Percentiles rank a stretch among this genome's conserved stretches.
Evolutionary conservation across 352 stramenopile genomes (phyloP).

Genomic region (Peronospora belbahrii): DNA sequence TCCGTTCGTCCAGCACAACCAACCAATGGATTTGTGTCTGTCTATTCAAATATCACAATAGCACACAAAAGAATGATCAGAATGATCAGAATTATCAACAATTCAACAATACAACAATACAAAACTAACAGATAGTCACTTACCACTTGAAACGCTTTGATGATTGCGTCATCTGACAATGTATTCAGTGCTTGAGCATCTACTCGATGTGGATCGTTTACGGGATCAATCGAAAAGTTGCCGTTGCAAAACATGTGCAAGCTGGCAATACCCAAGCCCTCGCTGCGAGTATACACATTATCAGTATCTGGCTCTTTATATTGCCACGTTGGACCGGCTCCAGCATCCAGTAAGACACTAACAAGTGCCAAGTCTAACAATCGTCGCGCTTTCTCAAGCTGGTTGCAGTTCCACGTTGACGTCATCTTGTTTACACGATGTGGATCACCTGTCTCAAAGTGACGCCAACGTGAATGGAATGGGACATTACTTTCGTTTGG

Average conservation of each 20-base stretch:
- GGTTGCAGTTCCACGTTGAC: conserved; percentile 39
- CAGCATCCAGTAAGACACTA: conserved; percentile 74
- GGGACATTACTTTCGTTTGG: conserved; percentile 48
- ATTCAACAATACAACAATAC: not conserved
- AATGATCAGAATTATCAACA: no score
- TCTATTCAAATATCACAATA: conserved; percentile 11
- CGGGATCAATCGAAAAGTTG: conserved; percentile 53
- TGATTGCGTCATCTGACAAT: conserved; percentile 52
- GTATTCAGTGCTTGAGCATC: conserved; percentile 53
- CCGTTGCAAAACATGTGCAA: conserved; percentile 80
- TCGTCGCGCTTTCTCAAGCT: conserved; percentile 43
- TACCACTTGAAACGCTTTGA: conserved; percentile 78
- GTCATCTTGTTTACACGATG: conserved; percentile 46
- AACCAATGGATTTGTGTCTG: conserved; percentile 63
- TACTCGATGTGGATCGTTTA: conserved; percentile 34
- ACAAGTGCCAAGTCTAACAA: conserved; percentile 73
- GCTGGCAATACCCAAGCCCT: conserved; percentile 74
- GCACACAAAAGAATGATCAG: not conserved
- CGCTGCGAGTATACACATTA: conserved; percentile 61
- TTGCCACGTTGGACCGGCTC: conserved; percentile 58
- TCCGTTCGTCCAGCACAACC: conserved; percentile 61
- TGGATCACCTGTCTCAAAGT: conserved; percentile 77
- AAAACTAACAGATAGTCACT: not conserved
- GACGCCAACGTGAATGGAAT: conserved; percentile 72
- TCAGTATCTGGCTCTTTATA: conserved; percentile 63